phyloP scores from a whole-genome alignment of 108 stramenopile species.

The Cyclostephanos tholiformis region DNA sequence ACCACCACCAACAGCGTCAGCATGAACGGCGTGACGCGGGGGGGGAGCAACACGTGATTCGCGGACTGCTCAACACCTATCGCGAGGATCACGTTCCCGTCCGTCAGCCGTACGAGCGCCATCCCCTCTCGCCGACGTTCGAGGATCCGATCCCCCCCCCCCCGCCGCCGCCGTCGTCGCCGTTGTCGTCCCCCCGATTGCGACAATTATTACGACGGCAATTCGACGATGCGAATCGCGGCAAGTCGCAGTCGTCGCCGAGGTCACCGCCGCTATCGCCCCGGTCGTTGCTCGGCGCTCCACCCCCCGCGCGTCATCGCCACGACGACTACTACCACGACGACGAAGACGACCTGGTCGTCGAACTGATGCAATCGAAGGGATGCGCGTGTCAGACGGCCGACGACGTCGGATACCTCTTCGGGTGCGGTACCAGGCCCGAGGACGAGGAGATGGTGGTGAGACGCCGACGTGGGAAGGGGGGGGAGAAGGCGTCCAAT shows the following conservation, averaged over 20 bases:
- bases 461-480: background rate
- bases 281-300: background rate
- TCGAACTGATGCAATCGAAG: background rate
- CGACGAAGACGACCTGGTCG: background rate
- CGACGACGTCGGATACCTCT: background rate
- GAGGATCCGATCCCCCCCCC: background rate
- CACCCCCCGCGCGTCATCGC: no score
- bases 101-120: background rate
- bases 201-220: background rate
- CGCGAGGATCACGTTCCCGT: background rate
- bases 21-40: background rate
- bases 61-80: background rate
- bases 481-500: background rate
- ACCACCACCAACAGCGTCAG: no score
- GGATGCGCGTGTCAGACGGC: background rate
- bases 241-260: background rate
- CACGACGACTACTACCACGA: background rate
- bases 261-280: background rate
- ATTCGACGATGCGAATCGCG: background rate
- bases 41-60: background rate
- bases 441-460: conserved; percentile 2
- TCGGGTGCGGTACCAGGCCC: background rate
- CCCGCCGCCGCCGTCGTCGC: background rate
- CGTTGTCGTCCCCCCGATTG: background rate
- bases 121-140: background rate